A percentile compares a stretch with the other conserved stretches of the same genome.
These are phyloP conservation scores for Cichorium intybus DNA, from an alignment of 140 eudicot genomes.

Conservation along the genomic window DNA sequence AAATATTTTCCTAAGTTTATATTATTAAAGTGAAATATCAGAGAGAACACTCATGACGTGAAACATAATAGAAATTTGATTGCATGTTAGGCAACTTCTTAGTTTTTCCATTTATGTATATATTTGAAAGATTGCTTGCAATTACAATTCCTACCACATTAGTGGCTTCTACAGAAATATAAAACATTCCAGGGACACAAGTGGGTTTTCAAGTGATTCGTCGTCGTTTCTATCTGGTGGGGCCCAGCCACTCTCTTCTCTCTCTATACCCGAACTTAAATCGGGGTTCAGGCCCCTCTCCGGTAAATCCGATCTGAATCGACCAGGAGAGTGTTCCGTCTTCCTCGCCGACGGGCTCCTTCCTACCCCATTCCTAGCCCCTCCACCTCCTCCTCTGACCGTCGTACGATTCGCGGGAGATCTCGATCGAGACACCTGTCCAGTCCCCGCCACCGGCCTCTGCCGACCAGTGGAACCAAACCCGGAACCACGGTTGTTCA, in stretches of 20 bases:
- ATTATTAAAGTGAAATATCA: not conserved
- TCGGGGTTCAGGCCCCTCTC: constrained; percentile 16
- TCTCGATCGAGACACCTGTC: constrained; percentile 34
- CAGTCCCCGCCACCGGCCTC: constrained; percentile 41
- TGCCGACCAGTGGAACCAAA: constrained; percentile 34
- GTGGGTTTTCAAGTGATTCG: constrained; percentile 89
- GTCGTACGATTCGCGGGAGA: constrained; percentile 64
- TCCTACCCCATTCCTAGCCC: constrained; percentile 29
- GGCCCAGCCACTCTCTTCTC: constrained; percentile 22
- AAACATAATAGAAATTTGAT: no score
- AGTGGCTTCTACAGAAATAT: constrained; percentile 73
- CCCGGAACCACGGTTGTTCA: constrained; percentile 30
- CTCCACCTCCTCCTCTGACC: constrained; percentile 23
- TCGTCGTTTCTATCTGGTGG: constrained; percentile 38
- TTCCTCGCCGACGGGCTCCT: constrained; percentile 50
- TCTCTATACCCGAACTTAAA: constrained; percentile 19
- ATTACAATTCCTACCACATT: no score
- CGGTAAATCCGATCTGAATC: constrained; percentile 31
- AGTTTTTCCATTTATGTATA: no score
- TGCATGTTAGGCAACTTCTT: no score
- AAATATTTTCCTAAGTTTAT: not conserved
- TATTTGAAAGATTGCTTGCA: no score
- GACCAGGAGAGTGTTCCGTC: constrained; percentile 59
- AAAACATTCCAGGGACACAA: constrained; percentile 92
- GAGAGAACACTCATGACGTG: no score